Conservation (phyloP, 2,329 filamentous ascomycete species). For the Phaeophleospora eucalypticola region DNA sequence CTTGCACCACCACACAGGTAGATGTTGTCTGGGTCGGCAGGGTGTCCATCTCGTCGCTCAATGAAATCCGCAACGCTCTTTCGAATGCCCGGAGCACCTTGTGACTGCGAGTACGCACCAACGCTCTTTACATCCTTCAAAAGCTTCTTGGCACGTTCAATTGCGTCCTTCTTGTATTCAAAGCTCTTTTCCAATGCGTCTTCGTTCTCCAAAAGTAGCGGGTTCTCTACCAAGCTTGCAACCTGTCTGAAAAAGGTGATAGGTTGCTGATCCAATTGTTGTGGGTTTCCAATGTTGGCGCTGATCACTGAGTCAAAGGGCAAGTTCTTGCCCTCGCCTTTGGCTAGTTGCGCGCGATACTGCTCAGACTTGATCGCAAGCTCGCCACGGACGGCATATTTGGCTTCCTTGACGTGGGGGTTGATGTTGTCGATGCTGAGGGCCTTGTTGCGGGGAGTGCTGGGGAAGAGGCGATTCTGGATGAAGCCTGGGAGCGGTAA, state of each 20-base stretch:
- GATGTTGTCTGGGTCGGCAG: slow-evolving; percentile 73
- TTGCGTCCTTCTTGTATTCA: slow-evolving; percentile 85
- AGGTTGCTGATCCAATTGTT: slow-evolving; percentile 98
- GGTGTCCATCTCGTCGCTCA: slow-evolving; percentile 80
- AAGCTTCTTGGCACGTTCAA: slow-evolving; percentile 76
- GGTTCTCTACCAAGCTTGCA: slow-evolving; percentile 87
- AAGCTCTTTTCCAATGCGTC: slow-evolving; percentile 70
- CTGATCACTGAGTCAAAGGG: slow-evolving; percentile 91
- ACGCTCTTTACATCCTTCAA: slow-evolving; percentile 83
- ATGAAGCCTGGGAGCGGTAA: slow-evolving; percentile 24
- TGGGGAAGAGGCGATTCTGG: slow-evolving; percentile 21
- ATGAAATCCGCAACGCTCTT: slow-evolving; percentile 91
- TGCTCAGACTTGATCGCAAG: slow-evolving; percentile 89
- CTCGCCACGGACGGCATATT: slow-evolving; percentile 96
- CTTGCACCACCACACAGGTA: slow-evolving; percentile 91
- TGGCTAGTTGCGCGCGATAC: slow-evolving; percentile 69
- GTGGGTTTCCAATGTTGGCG: slow-evolving; percentile 98
- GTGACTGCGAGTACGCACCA: slow-evolving; percentile 93
- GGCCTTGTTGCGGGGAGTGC: slow-evolving; percentile 14
- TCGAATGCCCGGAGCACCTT: slow-evolving; percentile 79
- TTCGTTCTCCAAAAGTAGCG: slow-evolving; percentile 74
- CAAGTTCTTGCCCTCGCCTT: slow-evolving; percentile 57
- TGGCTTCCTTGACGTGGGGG: slow-evolving; percentile 75
- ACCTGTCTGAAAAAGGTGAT: slow-evolving; percentile 99
- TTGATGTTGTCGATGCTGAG: slow-evolving; percentile 87